Evolutionary conservation across 805 yeast species (phyloP), one percentile per base, ranked within the genome.

Genomic region (Kodamaea kakaduensis): DNA sequence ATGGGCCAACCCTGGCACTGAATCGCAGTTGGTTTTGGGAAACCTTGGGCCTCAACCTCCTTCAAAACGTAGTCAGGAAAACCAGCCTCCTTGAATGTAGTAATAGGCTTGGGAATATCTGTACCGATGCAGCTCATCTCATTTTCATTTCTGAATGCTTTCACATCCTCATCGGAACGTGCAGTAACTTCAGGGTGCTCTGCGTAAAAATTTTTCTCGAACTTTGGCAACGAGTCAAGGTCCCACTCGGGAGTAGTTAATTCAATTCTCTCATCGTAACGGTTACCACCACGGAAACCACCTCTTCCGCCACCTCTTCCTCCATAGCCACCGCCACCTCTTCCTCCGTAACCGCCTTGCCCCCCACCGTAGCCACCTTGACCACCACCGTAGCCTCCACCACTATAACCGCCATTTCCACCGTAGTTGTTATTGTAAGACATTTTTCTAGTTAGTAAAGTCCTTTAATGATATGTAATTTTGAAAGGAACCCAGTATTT

Each of bases 1-100:
- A 93, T 93, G 46, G 98, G 98, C 98, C 98, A 93, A 72, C 98
- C 98, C 73, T 93, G 98, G 67, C 96, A 87, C 72, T 93, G 98
- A 57, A 93, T 93, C 48, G 87, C 88, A 38, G 98, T 93, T 53
- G 98, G 98, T 47, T 71, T 77, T 38, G 81, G 93, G 71, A 93
- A 93, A 43, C 97, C 97, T 67, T 85, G 88, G 41, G 80, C 80
- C 66, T 84, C 77, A 51, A 93, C 89, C 73, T 90, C 96, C 41
- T 66, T 71, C 57, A 93, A 73, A 29, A 90, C 97, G 60, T 90
- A 89, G 51, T 79, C 84, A 47, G 98, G 98, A 77, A 93, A 90
- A 31, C 97, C 97, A 57, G 96, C 96, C 72, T 93, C 97, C 48
- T 93, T 96, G 52, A 93, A 93, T 32, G 75, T 53, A 49, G 90